Base-by-base conservation (phyloP, 2,329 filamentous ascomycete genomes). In the Fusarium oligoseptatum region DNA sequence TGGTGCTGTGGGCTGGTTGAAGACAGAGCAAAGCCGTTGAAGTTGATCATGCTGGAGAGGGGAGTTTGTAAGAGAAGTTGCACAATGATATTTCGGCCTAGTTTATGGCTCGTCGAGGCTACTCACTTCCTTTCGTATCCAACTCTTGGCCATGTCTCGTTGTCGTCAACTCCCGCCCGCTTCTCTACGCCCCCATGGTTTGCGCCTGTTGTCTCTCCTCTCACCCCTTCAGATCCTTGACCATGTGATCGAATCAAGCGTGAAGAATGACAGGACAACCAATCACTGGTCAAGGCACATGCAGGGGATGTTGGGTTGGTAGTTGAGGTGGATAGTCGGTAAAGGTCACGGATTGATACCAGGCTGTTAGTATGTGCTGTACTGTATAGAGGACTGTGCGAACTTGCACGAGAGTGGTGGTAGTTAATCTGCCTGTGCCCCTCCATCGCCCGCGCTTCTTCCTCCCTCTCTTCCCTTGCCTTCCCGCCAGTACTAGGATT, bases 331-430 rank as follows among this genome's bases (percentile, higher is more conserved):
- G 52, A 48, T 57, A 70, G 67, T 69, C 45, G 52, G 71, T 74
- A 73, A 73, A 50, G 60, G 66, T 29, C 22, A 48, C n/a, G 27
- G 14, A 55, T 37, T 55, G 43, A 17, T 52, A 39, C 58, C 29
- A 27, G 36, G 24, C 11, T 41, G 45, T 55, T 36, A 27, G 32
- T 22, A 56, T 4, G n/a, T 14, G 41, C n/a, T 43, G 63, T 29
- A 71, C 71, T 71, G 67, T 66, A 71, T 14, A 29, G 37, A 32
- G 56, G 60, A 68, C 70, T 73, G 67, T 71, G 55, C 41, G 22
- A 50, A 45, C 48, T 32, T 52, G 43, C 7, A 10, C 12, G 14
- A n/a, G 9, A 29, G 45, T 32, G 48, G 37, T 62, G 61, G 52
- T 74, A 62, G 37, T 57, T 66, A 61, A 58, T 20, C 34, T 52